Conservation (phyloP, 1,284 basidiomycete species). For the Apiotrichum montevideense region DNA sequence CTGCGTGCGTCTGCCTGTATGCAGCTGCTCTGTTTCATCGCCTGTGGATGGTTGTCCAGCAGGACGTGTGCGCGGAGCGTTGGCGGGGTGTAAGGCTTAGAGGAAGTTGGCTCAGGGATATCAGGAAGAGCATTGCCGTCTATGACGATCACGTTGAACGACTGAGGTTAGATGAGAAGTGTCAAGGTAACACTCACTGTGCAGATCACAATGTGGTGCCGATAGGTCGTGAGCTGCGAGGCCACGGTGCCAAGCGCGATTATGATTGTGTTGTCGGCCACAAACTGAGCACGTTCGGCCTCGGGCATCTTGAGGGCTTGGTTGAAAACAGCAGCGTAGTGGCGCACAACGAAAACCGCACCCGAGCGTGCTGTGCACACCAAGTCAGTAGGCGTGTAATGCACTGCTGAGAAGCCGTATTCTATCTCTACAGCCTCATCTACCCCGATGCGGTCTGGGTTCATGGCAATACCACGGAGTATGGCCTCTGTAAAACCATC, state of each 20-base stretch:
- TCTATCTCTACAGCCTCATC: conserved; percentile 5
- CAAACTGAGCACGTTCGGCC: conserved; percentile 7
- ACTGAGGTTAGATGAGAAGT: background rate
- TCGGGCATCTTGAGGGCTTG: background rate
- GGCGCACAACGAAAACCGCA: conserved; percentile 23
- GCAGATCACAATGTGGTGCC: conserved; percentile 24
- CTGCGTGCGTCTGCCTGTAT: conserved; percentile 29
- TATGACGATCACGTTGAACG: conserved; percentile 21
- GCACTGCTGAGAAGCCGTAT: conserved; percentile 27
- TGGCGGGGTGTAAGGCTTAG: background rate
- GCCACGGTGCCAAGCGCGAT: conserved; percentile 17
- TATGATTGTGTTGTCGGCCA: conserved; percentile 17
- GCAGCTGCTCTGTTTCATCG: conserved; percentile 23
- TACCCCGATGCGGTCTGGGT: background rate
- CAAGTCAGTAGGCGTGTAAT: conserved; percentile 31
- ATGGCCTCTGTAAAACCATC: conserved; percentile 3
- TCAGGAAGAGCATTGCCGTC: conserved; percentile 21
- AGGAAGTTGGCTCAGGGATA: background rate
- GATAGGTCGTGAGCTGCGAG: conserved; percentile 25
- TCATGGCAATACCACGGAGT: conserved; percentile 4
- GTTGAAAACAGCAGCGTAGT: conserved; percentile 25
- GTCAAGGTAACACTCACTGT: conserved; percentile 16
- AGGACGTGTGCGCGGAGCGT: conserved; percentile 16
- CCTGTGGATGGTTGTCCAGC: conserved; percentile 19
- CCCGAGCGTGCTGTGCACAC: conserved; percentile 24